Base-by-base conservation (phyloP, 78 protist species). In the Trichosphaerium sp. region DNA sequence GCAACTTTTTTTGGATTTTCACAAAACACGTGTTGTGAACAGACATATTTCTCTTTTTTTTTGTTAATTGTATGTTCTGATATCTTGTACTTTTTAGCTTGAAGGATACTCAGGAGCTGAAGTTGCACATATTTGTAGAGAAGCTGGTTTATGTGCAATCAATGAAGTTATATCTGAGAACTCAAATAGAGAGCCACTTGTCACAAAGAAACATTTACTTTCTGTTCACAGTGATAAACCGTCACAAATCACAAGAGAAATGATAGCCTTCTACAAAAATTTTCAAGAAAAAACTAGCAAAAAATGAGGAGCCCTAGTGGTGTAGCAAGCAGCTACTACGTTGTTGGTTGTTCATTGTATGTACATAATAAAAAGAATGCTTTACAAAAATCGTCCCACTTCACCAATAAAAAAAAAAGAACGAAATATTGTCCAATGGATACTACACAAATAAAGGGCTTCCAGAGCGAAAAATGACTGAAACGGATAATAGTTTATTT, bases 51-150 rank as follows among this genome's bases (percentile, higher is more conserved):
- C 44, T 54, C 29, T 21, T 3, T 7, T 12, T 40, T 38, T 38
- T 48, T 4, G 18, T 3, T 35, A 39, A 26, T 59, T 54, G 41
- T 61, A 29, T 15, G 23, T 18, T 34, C 12, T 1, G 49, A 59
- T 21, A 44, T 44, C 29, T n/a, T 44, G 18, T 44, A 44, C 21
- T 44, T 21, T 21, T 18, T n/a, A n/a, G 42, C 14, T 75, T 23
- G 72, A 73, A 14, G 95, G 94, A 23, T 84, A 57, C 65, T 72
- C 89, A 8, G 98, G 98, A 14, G 98, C 98, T 1, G 96, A 95
- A 57, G 54, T 91, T 11, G 88, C 87, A 18, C 64, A 88, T n/a
- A 62, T 91, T n/a, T 88, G 93, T 71, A 71, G 90, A 23, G 96
- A 88, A 54, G 95, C 97, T 0, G 79, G 83, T 1, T 38, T 91